Evolutionary conservation across 192 early-diverging fungal species (phyloP), one percentile per base, ranked within the genome.

Genomic region (Coemansia sp.): DNA sequence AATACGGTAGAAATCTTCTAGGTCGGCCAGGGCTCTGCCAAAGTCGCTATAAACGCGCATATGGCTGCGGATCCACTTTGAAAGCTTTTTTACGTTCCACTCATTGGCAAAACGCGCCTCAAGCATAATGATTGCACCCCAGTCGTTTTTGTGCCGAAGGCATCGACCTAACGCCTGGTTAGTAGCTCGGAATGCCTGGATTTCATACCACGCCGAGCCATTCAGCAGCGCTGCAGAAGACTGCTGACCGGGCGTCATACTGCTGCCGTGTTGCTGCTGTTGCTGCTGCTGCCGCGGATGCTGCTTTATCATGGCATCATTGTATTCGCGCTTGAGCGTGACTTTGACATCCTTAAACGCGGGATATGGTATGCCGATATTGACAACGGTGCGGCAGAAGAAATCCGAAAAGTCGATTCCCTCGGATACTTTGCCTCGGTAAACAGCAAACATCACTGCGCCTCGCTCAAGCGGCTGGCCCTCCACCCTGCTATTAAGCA

Each of bases 101-200:
- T 57, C 46, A 19, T 40, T 19, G 6, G 60, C 24, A 49, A 84
- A 82, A n/a, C 84, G 65, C 9, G 67, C 40, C n/a, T 85, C 84
- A 0, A 85, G 70, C 66, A 85, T 68, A n/a, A 83, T 67, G n/a
- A 85, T 73, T 4, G 67, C 78, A 1, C 84, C 84, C 84, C 84
- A 86, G 41, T 86, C 84, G 13, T 58, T 55, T 13, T 63, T 66
- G 54, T 86, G 84, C 2, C 84, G 71, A 44, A 86, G 68, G 48
- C 84, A 84, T 11, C 84, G 71, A 15, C 84, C 84, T 5, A 86
- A 57, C 2, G 82, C 81, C 62, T 86, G 84, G 63, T 84, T 86
- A 17, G 80, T 57, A 3, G 84, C 84, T 0, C 84, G 74, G 38
- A 80, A 86, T 0, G 84, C 82, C 62, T 84, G 83, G 27, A 75